Evolutionary conservation across 805 yeast genomes (phyloP).

Genomic region (Grigorovia transvaalensis): DNA sequence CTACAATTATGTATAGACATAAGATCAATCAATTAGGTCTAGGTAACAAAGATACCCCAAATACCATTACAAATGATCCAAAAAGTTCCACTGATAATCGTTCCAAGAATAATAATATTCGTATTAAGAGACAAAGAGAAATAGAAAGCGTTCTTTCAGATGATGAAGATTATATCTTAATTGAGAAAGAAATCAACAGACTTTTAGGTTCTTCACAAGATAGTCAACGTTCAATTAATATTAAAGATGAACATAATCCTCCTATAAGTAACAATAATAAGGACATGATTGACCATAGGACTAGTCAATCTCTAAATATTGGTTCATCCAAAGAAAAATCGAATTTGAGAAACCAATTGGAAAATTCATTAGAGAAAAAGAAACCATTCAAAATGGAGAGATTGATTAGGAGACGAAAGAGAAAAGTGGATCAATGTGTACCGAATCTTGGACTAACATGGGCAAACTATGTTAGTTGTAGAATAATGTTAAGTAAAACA

Average conservation of each 20-base stretch:
- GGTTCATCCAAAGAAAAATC: too few relatives aligned
- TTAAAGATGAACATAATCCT: not conserved
- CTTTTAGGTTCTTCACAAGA: slow-evolving; percentile 1
- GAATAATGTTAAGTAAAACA: slow-evolving; percentile 38
- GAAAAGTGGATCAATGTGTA: slow-evolving; percentile 28
- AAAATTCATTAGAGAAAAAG: not conserved
- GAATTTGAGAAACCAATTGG: too few relatives aligned
- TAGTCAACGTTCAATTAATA: not conserved
- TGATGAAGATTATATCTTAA: slow-evolving; percentile 21
- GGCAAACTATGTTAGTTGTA: slow-evolving; percentile 41
- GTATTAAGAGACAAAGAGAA: not conserved
- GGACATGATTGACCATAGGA: not conserved
- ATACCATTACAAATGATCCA: not conserved
- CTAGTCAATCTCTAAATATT: too few relatives aligned
- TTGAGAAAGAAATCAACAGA: slow-evolving; percentile 14
- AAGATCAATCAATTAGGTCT: slow-evolving; percentile 7
- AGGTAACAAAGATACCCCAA: not conserved
- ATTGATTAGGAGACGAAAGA: slow-evolving; percentile 8
- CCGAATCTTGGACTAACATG: slow-evolving; percentile 50
- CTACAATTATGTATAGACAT: slow-evolving; percentile 28
- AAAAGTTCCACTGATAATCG: not conserved
- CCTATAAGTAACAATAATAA: not conserved
- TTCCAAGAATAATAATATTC: not conserved
- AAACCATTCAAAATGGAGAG: not conserved
- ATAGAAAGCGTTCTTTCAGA: slow-evolving; percentile 19